Evolutionary conservation across 2,329 filamentous ascomycete genomes (phyloP).

Genomic region (Phaeosphaeria sp.): DNA sequence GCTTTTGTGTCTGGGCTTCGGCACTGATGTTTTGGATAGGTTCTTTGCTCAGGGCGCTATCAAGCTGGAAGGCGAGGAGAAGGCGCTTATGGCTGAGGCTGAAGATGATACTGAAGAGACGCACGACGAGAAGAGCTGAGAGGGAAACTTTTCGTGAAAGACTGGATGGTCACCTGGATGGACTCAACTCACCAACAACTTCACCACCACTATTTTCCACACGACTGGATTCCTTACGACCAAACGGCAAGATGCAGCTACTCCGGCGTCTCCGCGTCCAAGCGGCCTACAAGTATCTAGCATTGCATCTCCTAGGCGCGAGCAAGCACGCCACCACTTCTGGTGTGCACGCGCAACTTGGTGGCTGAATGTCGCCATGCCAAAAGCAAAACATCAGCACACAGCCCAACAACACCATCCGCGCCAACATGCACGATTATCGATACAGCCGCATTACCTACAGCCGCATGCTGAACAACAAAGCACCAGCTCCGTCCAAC

Average conservation of each 20-base stretch:
- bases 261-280: too few relatives aligned
- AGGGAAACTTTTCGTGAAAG: not conserved
- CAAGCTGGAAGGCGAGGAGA: constrained; percentile 32
- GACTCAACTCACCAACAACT: not conserved
- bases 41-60: constrained; percentile 18
- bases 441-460: too few relatives aligned
- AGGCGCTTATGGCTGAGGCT: constrained; percentile 18
- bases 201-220: too few relatives aligned
- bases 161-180: not conserved
- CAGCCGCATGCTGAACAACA: too few relatives aligned
- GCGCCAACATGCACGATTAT: too few relatives aligned
- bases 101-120: not conserved
- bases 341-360: not conserved
- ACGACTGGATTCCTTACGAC: too few relatives aligned
- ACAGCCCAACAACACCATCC: not conserved
- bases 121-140: not conserved
- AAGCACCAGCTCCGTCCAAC: too few relatives aligned
- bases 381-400: not conserved
- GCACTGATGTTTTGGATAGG: constrained; percentile 13
- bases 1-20: not conserved
- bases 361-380: constrained; percentile 3
- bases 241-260: too few relatives aligned
- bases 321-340: not conserved
- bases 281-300: not conserved
- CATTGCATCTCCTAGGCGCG: not conserved